A percentile compares a stretch with the other conserved stretches of the same genome.
Conservation (phyloP, 805 yeast genomes). For the Teunomyces lycoperdinae region DNA sequence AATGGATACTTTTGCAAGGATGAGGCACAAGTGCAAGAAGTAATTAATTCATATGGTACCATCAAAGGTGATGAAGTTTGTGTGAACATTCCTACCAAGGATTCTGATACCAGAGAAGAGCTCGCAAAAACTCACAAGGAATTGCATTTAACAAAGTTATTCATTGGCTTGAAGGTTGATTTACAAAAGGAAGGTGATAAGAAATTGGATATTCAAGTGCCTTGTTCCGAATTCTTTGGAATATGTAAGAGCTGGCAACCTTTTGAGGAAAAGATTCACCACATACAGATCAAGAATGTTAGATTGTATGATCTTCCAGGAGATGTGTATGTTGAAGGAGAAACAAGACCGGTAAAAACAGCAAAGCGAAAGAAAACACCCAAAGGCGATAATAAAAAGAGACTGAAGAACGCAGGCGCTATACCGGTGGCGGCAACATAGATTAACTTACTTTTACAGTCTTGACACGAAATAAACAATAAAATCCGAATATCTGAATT, state of each 20-base stretch:
- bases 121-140: conserved; percentile 22
- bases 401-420: conserved; percentile 21
- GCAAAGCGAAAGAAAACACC: conserved; percentile 34
- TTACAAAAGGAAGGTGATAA: conserved; percentile 49
- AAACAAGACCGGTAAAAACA: conserved; percentile 64
- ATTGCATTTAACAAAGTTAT: conserved; percentile 70
- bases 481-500: no score
- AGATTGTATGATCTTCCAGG: conserved; percentile 79
- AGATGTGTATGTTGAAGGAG: conserved; percentile 78
- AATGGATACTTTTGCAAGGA: conserved; percentile 39
- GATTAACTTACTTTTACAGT: neutral
- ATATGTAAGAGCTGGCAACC: conserved; percentile 72
- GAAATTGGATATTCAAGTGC: conserved; percentile 79
- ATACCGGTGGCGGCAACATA: conserved; percentile 1
- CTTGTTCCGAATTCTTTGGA: conserved; percentile 84
- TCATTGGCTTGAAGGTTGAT: conserved; percentile 69
- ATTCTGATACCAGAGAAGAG: conserved; percentile 20
- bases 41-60: conserved; percentile 64
- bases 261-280: conserved; percentile 59
- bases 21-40: conserved; percentile 46
- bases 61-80: conserved; percentile 49
- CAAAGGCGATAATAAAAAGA: conserved; percentile 14
- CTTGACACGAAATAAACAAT: neutral
- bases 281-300: conserved; percentile 68
- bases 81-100: conserved; percentile 7